A percentile compares a stretch with the other conserved stretches of the same genome.
Conservation (phyloP, 2,329 filamentous ascomycete species). For the Chaetomiaceae sp. region DNA sequence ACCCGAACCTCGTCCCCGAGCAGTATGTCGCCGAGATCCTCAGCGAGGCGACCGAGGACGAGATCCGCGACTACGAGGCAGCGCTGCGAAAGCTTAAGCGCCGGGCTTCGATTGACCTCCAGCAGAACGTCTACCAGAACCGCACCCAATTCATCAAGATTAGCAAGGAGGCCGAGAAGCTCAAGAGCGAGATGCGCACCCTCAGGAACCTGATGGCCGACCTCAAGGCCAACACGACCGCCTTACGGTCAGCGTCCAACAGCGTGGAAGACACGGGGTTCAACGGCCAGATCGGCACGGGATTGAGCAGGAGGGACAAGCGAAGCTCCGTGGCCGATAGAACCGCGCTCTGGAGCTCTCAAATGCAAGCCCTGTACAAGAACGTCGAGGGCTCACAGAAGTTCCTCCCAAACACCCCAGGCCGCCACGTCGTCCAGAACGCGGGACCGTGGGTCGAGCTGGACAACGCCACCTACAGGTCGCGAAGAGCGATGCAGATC, state of each 20-base stretch:
- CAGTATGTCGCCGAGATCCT: slow-evolving; percentile 72
- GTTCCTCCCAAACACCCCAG: slow-evolving; percentile 82
- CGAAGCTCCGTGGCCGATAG: slow-evolving; percentile 79
- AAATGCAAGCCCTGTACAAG: slow-evolving; percentile 85
- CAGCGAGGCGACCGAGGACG: slow-evolving; percentile 79
- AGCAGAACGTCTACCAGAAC: slow-evolving; percentile 96
- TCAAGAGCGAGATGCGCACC: slow-evolving; percentile 92
- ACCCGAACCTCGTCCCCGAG: slow-evolving; percentile 74
- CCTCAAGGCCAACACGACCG: slow-evolving; percentile 72
- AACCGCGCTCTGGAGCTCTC: slow-evolving; percentile 63
- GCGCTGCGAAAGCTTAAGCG: slow-evolving; percentile 72
- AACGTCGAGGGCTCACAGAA: slow-evolving; percentile 97
- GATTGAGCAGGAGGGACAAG: slow-evolving; percentile 68
- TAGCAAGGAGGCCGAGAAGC: slow-evolving; percentile 96
- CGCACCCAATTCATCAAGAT: slow-evolving; percentile 98
- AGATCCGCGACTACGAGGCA: slow-evolving; percentile 77
- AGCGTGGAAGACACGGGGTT: slow-evolving; percentile 46
- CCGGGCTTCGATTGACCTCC: slow-evolving; percentile 75
- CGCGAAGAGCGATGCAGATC: slow-evolving; percentile 80
- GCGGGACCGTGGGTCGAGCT: slow-evolving; percentile 93
- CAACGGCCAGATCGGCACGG: slow-evolving; percentile 49
- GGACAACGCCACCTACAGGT: slow-evolving; percentile 96
- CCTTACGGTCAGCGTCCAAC: slow-evolving; percentile 55
- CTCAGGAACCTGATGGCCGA: slow-evolving; percentile 89
- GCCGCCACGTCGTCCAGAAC: slow-evolving; percentile 91